Conservation (phyloP, 164 flowering plant species). For the Umbilicus rupestris region DNA sequence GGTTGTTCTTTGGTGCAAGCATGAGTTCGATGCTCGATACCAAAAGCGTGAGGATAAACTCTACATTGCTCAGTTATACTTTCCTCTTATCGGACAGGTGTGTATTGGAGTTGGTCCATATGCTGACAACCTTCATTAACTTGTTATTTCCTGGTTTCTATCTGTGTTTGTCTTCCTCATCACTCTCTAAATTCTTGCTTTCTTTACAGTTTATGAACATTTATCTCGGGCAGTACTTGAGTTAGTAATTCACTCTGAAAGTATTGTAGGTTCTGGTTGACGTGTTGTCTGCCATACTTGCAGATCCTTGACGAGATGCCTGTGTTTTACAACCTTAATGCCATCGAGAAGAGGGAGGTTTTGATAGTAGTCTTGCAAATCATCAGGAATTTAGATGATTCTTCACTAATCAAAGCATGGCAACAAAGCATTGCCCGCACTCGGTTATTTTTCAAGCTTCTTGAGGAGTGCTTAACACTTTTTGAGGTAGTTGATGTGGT, state of each 20-base stretch:
- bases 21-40: slow-evolving; percentile 92
- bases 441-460: slow-evolving; percentile 90
- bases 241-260: background rate
- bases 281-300: slow-evolving; percentile 12
- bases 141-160: background rate
- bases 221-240: background rate
- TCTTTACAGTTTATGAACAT: background rate
- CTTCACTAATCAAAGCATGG: slow-evolving; percentile 92
- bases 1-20: slow-evolving; percentile 93
- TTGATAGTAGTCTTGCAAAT: slow-evolving; percentile 77
- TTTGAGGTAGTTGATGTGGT: slow-evolving; percentile 55
- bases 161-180: background rate
- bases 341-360: slow-evolving; percentile 90
- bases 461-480: slow-evolving; percentile 80
- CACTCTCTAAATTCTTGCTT: too few species aligned
- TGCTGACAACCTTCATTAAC: background rate
- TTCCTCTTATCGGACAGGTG: slow-evolving; percentile 98
- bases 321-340: slow-evolving; percentile 85
- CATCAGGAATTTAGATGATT: slow-evolving; percentile 86
- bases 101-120: background rate
- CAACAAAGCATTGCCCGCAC: slow-evolving; percentile 96
- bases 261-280: background rate
- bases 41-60: slow-evolving; percentile 95
- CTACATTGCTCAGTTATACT: slow-evolving; percentile 92
- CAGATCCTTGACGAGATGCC: slow-evolving; percentile 99